Percentiles rank a stretch among this genome's conserved stretches.
Conservation (phyloP, 148 eudicot species). For the Amaranthus palmeri region DNA sequence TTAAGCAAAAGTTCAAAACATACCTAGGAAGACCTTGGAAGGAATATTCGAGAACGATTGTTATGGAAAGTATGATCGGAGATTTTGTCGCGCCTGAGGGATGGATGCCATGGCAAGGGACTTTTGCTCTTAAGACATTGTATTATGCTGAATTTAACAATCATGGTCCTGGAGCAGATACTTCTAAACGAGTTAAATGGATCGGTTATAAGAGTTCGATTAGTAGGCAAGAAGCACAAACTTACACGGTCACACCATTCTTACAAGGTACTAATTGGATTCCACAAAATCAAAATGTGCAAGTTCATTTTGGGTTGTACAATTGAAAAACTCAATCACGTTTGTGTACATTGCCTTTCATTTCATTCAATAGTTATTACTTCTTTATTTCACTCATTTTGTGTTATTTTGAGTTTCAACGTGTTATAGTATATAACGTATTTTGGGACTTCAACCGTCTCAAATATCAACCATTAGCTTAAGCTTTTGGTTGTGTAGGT, state of each 20-base stretch:
- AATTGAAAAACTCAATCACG: conserved; percentile 5
- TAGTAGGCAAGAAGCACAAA: conserved; percentile 43
- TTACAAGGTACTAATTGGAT: conserved; percentile 46
- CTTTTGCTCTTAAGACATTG: conserved; percentile 51
- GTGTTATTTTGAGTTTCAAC: too few species aligned
- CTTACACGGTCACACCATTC: conserved; percentile 51
- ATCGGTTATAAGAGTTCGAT: conserved; percentile 46
- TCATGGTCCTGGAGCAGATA: conserved; percentile 48
- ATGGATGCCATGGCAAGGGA: conserved; percentile 51
- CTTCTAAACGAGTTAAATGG: conserved; percentile 59
- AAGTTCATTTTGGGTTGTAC: conserved; percentile 29
- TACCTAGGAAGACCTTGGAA: conserved; percentile 83
- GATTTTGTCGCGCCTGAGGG: conserved; percentile 63
- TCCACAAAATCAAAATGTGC: conserved; percentile 19
- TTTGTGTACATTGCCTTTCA: neutral
- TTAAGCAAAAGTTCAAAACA: conserved; percentile 36
- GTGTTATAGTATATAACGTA: too few species aligned
- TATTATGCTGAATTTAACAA: conserved; percentile 61
- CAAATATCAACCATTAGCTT: too few species aligned
- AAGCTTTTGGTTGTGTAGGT: too few species aligned
- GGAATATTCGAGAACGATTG: conserved; percentile 55
- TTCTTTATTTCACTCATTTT: too few species aligned
- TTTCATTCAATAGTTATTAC: neutral
- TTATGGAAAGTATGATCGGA: conserved; percentile 57
- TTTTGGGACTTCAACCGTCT: too few species aligned